Percentiles rank a stretch among this genome's conserved stretches.
Conservation (phyloP, 2,329 filamentous ascomycete species). For the Thelonectria rubi region DNA sequence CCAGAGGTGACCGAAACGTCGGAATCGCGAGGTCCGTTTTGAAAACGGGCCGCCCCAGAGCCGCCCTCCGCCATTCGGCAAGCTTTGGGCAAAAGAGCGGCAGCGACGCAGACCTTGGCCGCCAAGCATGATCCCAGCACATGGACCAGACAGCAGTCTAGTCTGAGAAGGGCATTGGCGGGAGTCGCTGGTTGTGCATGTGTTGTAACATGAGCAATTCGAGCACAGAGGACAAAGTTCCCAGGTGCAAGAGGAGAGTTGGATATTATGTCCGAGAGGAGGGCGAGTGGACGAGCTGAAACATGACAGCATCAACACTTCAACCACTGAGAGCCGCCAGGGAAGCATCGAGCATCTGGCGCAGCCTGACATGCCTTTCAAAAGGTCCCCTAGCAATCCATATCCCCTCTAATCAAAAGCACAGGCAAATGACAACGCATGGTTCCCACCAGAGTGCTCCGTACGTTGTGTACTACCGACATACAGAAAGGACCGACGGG, state of each 20-base stretch:
- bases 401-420: slow-evolving; percentile 12
- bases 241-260: background rate
- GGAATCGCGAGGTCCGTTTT: background rate
- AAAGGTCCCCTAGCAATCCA: slow-evolving; percentile 4
- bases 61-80: too few relatives aligned
- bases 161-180: background rate
- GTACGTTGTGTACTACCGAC: background rate
- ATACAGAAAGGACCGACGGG: slow-evolving; percentile 9
- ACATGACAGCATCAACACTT: background rate
- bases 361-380: background rate
- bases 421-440: slow-evolving; percentile 9
- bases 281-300: background rate
- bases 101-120: background rate
- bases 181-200: background rate
- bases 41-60: background rate
- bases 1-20: background rate
- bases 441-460: slow-evolving; percentile 2
- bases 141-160: background rate
- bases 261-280: background rate
- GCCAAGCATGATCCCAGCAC: background rate
- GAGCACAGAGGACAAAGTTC: background rate
- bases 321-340: background rate
- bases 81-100: background rate
- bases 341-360: background rate
- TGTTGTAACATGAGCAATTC: background rate